Conservation (phyloP, 208 protist genomes). For the Trypanosoma scelopori region DNA sequence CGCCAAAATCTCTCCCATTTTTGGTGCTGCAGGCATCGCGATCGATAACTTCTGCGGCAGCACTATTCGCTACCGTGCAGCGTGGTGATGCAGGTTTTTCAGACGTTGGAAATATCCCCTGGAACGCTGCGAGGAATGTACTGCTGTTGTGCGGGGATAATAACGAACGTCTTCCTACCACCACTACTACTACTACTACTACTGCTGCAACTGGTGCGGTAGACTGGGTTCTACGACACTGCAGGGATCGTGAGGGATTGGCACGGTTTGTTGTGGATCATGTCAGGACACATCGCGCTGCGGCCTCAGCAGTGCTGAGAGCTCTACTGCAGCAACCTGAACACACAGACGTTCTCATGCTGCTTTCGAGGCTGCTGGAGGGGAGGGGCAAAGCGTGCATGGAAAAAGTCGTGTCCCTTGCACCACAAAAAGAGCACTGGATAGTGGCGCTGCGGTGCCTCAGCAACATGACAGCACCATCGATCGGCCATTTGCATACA, state of each 20-base stretch:
- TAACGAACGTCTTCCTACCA: too few species aligned
- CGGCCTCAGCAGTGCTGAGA: conserved; percentile 1
- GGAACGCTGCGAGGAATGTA: background rate
- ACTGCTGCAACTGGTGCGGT: background rate
- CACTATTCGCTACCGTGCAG: conserved; percentile 11
- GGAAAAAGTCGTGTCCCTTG: background rate
- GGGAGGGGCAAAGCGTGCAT: background rate
- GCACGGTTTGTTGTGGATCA: conserved; percentile 16
- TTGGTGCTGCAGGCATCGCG: conserved; percentile 18
- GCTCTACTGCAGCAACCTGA: conserved; percentile 3
- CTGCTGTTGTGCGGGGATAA: conserved; percentile 10
- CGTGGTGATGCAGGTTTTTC: background rate
- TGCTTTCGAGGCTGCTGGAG: conserved; percentile 8
- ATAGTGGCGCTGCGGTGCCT: conserved; percentile 9
- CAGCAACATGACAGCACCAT: conserved; percentile 9
- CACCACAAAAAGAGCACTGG: conserved; percentile 15
- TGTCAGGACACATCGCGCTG: background rate
- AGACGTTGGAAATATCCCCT: conserved; percentile 9
- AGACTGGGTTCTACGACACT: conserved; percentile 16
- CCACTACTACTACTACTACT: too few species aligned
- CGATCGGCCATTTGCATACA: conserved; percentile 5
- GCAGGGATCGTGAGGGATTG: conserved; percentile 10
- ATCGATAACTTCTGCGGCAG: background rate
- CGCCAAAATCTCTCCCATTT: conserved; percentile 2
- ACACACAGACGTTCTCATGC: background rate